A percentile compares a stretch with the other conserved stretches of the same genome.
Conservation (phyloP, 2,329 filamentous ascomycete genomes). For the Polytolypa hystricis region DNA sequence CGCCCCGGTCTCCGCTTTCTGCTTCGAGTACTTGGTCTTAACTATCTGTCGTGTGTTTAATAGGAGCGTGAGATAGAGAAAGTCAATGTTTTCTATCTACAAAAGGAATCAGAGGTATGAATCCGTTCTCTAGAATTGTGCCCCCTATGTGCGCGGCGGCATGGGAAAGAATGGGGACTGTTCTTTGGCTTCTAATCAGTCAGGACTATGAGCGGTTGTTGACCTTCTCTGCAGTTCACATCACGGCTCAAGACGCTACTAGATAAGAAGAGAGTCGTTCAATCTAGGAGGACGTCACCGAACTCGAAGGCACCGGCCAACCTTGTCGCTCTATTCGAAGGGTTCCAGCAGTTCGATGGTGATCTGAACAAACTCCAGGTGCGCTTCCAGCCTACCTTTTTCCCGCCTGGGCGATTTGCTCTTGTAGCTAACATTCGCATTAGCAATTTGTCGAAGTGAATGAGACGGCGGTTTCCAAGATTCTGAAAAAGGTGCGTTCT, state of each 20-base stretch:
- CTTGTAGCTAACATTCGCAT: conserved; percentile 8
- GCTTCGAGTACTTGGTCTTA: neutral
- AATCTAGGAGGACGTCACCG: conserved; percentile 62
- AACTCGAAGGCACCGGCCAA: conserved; percentile 81
- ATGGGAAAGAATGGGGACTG: too few relatives aligned
- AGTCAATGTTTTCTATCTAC: conserved; percentile 93
- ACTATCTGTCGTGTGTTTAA: neutral
- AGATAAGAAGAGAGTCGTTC: conserved; percentile 88
- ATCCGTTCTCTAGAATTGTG: conserved; percentile 14
- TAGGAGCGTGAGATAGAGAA: conserved; percentile 97
- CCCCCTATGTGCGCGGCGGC: too few relatives aligned
- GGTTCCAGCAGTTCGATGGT: conserved; percentile 92
- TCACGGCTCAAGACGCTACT: conserved; percentile 82
- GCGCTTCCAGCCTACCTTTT: conserved; percentile 14
- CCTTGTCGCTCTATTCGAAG: conserved; percentile 90
- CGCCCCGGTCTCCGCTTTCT: neutral
- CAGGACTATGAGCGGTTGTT: too few relatives aligned
- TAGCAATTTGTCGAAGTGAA: conserved; percentile 98
- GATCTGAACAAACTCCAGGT: conserved; percentile 87
- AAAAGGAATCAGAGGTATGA: conserved; percentile 94
- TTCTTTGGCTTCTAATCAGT: too few relatives aligned
- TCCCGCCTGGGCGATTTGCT: neutral
- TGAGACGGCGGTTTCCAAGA: conserved; percentile 95
- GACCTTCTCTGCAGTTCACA: conserved; percentile 60
- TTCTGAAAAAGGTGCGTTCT: conserved; percentile 71